Base-by-base conservation (phyloP, 306 rosid genomes). In the Cicer arietinum region DNA sequence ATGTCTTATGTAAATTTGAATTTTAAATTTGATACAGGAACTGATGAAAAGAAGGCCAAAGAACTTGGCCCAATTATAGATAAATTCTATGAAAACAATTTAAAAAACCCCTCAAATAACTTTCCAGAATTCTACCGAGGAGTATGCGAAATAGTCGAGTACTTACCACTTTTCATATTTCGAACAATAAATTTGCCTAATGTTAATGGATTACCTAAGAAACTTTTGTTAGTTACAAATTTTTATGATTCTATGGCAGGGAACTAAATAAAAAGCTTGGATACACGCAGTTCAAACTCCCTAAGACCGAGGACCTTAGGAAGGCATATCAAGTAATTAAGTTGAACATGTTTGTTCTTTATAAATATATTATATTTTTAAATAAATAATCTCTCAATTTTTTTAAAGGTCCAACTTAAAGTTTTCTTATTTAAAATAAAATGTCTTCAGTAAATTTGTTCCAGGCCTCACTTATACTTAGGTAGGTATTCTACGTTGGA, bases 131-230 rank as follows among this genome's bases (percentile, higher is more conserved):
- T 88, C 83, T 88, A 85, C 77, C 12, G 70, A 18, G 87, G 80
- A 72, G 59, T 92, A 50, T 85, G 78, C 83, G 44, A 61, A 62
- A 76, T 80, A 37, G 87, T 92, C 84, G 86, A 81, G 97, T 92
- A 89, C 68, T 59, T 13, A 50, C 58, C 44, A 13, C 42, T 46
- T 39, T 54, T 74, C 80, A 12, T 43, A 7, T 61, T 77, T 30
- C 35, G 35, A 30, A 2, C 35, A 30, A 46, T 3, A 47, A 10
- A 2, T 18, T 77, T 80, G 48, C 53, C 35, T 30, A 30, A 25
- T 25, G 30, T 2, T 25, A 25, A 35, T 6, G 14, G 6, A 47
- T 53, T 11, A 6, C 2, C 20, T 67, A 14, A 41, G 46, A 43
- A 16, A 39, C 14, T 43, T 47, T 65, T 60, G 16, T 60, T 4